These are phyloP conservation scores for Eutrema japonicum DNA, from an alignment of 345 rosid species.

Conservation along the genomic window DNA sequence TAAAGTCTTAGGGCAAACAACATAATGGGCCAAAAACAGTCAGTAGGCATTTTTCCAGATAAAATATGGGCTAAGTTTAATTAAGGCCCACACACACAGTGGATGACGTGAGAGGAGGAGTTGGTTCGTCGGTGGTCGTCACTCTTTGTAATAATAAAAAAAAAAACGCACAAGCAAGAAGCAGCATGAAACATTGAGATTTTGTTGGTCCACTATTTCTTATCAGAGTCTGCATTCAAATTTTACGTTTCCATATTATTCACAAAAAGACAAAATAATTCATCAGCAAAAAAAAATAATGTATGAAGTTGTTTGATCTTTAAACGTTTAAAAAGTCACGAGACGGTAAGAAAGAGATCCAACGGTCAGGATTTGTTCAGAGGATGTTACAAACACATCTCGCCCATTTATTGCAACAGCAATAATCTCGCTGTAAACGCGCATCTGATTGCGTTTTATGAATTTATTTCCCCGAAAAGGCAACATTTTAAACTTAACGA, in stretches of 20 bases:
- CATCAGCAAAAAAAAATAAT: not conserved
- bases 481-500: not conserved
- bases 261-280: not conserved
- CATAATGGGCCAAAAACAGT: constrained; percentile 3
- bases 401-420: constrained; percentile 34
- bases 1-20: not conserved
- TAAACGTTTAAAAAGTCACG: too few species aligned
- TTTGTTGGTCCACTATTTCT: constrained; percentile 3
- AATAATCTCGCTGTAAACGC: not conserved
- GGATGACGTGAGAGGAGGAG: constrained; percentile 15
- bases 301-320: too few species aligned
- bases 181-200: constrained; percentile 29
- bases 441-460: not conserved
- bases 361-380: constrained; percentile 14
- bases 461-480: not conserved
- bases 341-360: constrained; percentile 13
- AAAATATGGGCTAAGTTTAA: not conserved
- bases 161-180: constrained; percentile 20
- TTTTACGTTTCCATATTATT: not conserved
- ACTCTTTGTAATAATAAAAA: not conserved
- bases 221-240: not conserved
- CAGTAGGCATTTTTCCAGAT: not conserved
- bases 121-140: constrained; percentile 20
- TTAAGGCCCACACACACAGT: not conserved
- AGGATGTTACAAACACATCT: not conserved